Evolutionary conservation across 2,329 filamentous ascomycete species (phyloP), one percentile per base, ranked within the genome.

Genomic region (Myrmaecium sp.): DNA sequence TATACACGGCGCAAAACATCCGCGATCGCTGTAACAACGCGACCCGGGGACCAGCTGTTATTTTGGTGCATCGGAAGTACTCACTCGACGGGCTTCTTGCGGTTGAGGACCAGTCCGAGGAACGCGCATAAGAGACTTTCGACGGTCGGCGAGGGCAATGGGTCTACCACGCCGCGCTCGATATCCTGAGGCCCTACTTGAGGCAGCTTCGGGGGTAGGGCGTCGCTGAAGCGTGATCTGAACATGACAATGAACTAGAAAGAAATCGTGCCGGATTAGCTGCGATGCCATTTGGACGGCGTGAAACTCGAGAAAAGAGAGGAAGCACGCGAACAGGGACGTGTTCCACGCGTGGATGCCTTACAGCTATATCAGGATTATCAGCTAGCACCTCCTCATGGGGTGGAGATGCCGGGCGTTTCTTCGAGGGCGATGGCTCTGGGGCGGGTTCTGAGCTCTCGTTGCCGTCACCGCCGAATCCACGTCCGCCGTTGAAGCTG

Each of bases 81-180:
- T 55, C 69, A 95, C 89, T 98, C 93, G 49, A 95, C 80, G 57
- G 93, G 84, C 51, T 98, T 93, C 63, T 98, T 95, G 52, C 89
- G 75, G 54, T 98, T 98, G 44, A 98, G 64, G 29, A 94, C 69
- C 41, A 98, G 62, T 17, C 79, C 75, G 23, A 98, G 62, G 37
- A 98, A 57, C 35, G 83, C 83, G 60, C 91, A 98, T 14, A 98
- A 63, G 31, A 98, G 71, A 39, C 74, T 69, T 58, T 95, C 86
- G 24, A 80, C 74, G 45, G 84, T 75, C 43, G 91, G 75, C 41
- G 83, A 81, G 3, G 86, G 84, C 13, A 74, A 57, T 25, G 66
- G 57, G 47, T 86, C 80, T 33, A 74, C 70, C 27, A 94, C 69
- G 27, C 89, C 89, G 50, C 68, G 66, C 55, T 98, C 89, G 33